Evolutionary conservation across 75 land plant species (phyloP), one percentile per base, ranked within the genome.

Genomic region (Pinus tabuliformis): DNA sequence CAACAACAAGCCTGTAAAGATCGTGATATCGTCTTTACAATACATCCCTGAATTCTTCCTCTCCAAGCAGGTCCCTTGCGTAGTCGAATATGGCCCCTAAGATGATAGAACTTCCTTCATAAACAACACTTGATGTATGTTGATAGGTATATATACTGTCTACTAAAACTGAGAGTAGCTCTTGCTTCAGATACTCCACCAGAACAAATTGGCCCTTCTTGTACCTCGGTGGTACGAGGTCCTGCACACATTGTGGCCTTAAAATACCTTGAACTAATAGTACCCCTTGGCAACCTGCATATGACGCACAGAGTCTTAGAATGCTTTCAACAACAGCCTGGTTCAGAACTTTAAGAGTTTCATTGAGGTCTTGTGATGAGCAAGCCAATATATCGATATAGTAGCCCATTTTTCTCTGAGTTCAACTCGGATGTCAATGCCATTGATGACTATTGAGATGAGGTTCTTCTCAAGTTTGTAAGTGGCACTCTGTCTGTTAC

Each of bases 401-500:
- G n/a, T 83, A 81, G 33, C 82, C 91, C 73, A 80, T 63, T n/a
- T 87, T 79, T 4, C 88, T 56, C 87, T 84, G 62, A 89, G 82
- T 78, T 93, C 95, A 18, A 93, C 74, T 73, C 89, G 64, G 56
- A 91, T 56, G 56, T 87, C 73, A 56, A 93, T 81, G 2, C 95
- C 95, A 73, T 89, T 91, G 39, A 89, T 87, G 33, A 52, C 72
- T 30, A 93, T 85, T 5, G 78, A 85, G 57, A 93, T 93, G 26
- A 89, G 86, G 81, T 91, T 78, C 62, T 89, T 91, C 83, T 93
- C 95, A 45, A 93, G 81, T 21, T 81, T 86, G 84, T 86, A 92
- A 4, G 83, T 78, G 77, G 89, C 95, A 62, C 83, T 86, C 72
- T 81, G 77, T 36, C 84, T 86, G 59, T 79, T 78, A 26, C 59